Evolutionary conservation across 2,329 filamentous ascomycete genomes (phyloP), one percentile per base, ranked within the genome.

Genomic region (Arthrinium phaeospermum): DNA sequence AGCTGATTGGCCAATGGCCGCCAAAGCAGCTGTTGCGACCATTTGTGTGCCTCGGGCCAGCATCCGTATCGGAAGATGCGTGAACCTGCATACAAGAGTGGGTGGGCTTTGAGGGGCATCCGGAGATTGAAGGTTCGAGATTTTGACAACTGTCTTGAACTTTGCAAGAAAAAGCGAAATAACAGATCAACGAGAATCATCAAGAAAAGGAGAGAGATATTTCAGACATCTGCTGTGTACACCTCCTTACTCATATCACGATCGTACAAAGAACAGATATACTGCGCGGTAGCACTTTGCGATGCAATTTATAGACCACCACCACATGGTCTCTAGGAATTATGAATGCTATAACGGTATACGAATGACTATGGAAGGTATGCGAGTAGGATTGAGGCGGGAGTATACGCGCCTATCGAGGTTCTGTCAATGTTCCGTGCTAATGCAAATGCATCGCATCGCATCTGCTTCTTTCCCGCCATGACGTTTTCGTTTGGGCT

Each of bases 141-240:
- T 64, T 41, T 64, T 64, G 57, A 64, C 57, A 64, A 64, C 57
- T 64, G 57, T 64, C 57, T 64, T 64, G 19, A 64, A 64, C 57
- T 64, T 12, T 64, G 34, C 19, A 19, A 41, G 19, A 41, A 30
- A n/a, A 41, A 64, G 57, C 57, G 57, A 37, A 22, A 64, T 64
- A 41, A 64, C 12, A n/a, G 57, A 64, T 64, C 19, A 37, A n/a
- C 8, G 34, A 41, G 34, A 41, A 64, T 64, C 57, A 41, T 41
- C 34, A 41, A 57, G 27, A 64, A 37, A 64, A 64, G 57, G 22
- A 64, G 57, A 41, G n/a, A 19, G 41, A 22, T 7, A 41, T 64
- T 64, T 64, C 57, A 41, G 34, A 64, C 57, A 64, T 37, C 19
- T 64, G 57, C 57, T 64, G 34, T 64, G 41, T 34, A 37, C 19